Evolutionary conservation across 805 yeast genomes (phyloP).

Genomic region (Zygotorulaspora danielsina): DNA sequence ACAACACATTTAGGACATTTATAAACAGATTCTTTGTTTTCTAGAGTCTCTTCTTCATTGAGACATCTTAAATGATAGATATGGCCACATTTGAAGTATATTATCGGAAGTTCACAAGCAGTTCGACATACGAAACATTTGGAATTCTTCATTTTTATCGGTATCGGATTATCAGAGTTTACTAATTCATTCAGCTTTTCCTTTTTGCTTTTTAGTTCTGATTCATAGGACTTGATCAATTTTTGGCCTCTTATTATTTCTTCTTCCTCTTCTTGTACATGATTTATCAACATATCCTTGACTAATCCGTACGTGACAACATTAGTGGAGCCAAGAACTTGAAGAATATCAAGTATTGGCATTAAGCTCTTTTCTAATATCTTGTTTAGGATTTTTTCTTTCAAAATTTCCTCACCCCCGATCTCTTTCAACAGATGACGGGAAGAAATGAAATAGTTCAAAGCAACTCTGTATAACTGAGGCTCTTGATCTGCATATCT

Average conservation of each 20-base stretch:
- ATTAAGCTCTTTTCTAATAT: conserved; percentile 51
- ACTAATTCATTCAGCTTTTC: conserved; percentile 48
- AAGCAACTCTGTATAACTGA: conserved; percentile 59
- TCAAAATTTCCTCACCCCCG: conserved; percentile 47
- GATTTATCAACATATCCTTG: conserved; percentile 60
- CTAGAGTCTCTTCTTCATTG: conserved; percentile 39
- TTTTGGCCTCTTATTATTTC: conserved; percentile 68
- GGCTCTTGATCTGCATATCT: conserved; percentile 60
- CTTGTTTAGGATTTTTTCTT: conserved; percentile 45
- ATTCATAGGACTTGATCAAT: conserved; percentile 61
- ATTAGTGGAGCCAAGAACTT: conserved; percentile 56
- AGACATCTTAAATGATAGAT: conserved; percentile 82
- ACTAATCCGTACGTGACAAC: conserved; percentile 69
- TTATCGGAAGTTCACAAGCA: conserved; percentile 68
- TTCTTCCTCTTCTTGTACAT: conserved; percentile 52
- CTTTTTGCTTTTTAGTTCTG: conserved; percentile 57
- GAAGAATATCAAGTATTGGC: conserved; percentile 75
- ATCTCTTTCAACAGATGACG: conserved; percentile 48
- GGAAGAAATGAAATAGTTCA: conserved; percentile 58
- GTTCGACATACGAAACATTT: conserved; percentile 63
- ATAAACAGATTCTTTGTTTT: conserved; percentile 21
- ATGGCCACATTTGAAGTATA: conserved; percentile 83
- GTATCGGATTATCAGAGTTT: conserved; percentile 39
- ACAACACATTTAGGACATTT: conserved; percentile 74
- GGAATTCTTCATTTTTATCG: conserved; percentile 47